Base-by-base conservation (phyloP, 306 rosid genomes). In the Malus asiatica region DNA sequence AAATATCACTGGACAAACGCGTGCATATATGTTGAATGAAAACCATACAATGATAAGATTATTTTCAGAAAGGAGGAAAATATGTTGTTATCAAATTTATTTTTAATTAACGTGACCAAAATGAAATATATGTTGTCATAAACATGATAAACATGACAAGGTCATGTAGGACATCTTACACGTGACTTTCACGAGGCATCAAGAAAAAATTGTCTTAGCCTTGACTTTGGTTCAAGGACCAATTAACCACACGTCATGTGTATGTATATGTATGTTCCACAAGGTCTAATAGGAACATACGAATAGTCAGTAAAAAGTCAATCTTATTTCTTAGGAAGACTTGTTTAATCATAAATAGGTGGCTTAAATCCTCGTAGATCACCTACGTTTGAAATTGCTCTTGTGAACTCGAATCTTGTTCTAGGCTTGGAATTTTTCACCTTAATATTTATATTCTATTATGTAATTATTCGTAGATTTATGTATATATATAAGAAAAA, bases 161-260 rank as follows among this genome's bases (percentile, higher is more conserved):
- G 51, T 70, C 77, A 81, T 59, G 83, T 79, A 75, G 86, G 82
- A 58, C 81, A 80, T 76, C 32, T 18, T 20, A 58, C 86, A 79
- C 60, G 78, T 83, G 86, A 76, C n/a, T 33, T 62, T 61, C 71
- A 51, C 71, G 63, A 29, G 79, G 65, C 19, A 16, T 51, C 22
- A 65, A 63, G 29, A 60, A 57, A 67, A 45, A 32, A 65, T 63
- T 61, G 66, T 80, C 76, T 55, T 70, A 62, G 72, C 52, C 74
- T 44, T 75, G 69, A 72, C 67, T 79, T 71, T 45, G 19, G 70
- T 9, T 20, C 53, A 52, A 48, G 74, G n/a, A 70, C 35, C 74
- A 57, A 38, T 38, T 38, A 38, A 27, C 62, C 25, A 29, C 33
- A 66, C 38, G 53, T 71, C 77, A n/a, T 46, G 42, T 48, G 42